Evolutionary conservation across 768 basidiomycete species (phyloP).

Genomic region (Kwoniella botswanensis): DNA sequence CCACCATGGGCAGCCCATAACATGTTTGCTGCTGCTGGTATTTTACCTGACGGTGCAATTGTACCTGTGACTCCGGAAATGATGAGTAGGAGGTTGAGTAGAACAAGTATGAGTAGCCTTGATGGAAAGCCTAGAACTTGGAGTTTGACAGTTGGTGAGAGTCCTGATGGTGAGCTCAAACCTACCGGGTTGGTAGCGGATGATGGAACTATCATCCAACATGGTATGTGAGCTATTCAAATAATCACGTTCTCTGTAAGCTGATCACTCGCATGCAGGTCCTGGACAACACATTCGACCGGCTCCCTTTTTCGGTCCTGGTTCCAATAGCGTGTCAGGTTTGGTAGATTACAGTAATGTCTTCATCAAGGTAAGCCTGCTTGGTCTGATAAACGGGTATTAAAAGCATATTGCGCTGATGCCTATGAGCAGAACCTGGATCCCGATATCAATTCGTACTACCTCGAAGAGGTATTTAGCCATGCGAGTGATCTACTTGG

Average conservation of each 20-base stretch:
- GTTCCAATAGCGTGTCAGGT: slow-evolving; percentile 43
- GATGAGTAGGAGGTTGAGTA: slow-evolving; percentile 17
- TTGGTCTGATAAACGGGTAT: not conserved
- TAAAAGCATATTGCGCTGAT: too few relatives aligned
- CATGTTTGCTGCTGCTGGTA: slow-evolving; percentile 23
- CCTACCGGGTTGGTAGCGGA: slow-evolving; percentile 38
- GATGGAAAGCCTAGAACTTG: slow-evolving; percentile 31
- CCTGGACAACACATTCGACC: slow-evolving; percentile 51
- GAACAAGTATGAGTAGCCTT: slow-evolving; percentile 7
- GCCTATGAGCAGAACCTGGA: slow-evolving; percentile 38
- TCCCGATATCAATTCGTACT: slow-evolving; percentile 47
- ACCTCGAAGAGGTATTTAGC: slow-evolving; percentile 36
- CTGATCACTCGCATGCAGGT: slow-evolving; percentile 27
- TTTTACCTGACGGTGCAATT: not conserved
- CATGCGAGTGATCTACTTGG: slow-evolving; percentile 27
- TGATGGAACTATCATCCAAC: slow-evolving; percentile 44
- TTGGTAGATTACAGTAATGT: slow-evolving; percentile 48
- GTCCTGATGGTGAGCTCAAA: slow-evolving; percentile 32
- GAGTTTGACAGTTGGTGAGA: slow-evolving; percentile 36
- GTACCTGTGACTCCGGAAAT: slow-evolving; percentile 9
- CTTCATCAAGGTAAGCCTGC: slow-evolving; percentile 44
- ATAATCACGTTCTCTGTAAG: not conserved
- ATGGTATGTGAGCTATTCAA: slow-evolving; percentile 34
- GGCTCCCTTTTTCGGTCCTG: slow-evolving; percentile 41
- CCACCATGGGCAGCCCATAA: slow-evolving; percentile 43